phyloP scores from a whole-genome alignment of 2,329 filamentous ascomycete genomes.

The Coleophoma eucalyptorum region DNA sequence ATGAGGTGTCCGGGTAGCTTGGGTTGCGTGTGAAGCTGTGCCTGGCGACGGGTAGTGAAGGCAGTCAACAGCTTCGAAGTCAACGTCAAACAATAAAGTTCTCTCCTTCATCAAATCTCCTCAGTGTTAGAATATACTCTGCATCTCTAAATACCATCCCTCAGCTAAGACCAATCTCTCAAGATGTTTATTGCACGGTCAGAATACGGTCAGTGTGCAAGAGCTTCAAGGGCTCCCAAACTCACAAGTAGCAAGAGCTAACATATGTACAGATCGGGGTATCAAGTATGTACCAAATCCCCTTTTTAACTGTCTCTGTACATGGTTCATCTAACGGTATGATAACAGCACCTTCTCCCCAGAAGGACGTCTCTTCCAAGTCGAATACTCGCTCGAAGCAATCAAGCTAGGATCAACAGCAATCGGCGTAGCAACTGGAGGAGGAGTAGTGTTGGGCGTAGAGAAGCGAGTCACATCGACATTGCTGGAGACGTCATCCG shows the following conservation, averaged over 20 bases:
- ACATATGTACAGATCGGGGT: constrained; percentile 72
- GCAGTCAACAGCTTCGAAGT: neutral
- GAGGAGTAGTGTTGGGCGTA: constrained; percentile 93
- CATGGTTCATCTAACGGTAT: constrained; percentile 16
- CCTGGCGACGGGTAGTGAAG: neutral
- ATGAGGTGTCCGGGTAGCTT: neutral
- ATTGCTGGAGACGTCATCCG: constrained; percentile 93
- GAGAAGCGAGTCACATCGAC: constrained; percentile 99
- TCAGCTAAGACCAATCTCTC: constrained; percentile 35
- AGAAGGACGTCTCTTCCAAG: constrained; percentile 98
- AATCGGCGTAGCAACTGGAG: constrained; percentile 93
- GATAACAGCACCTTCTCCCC: constrained; percentile 91
- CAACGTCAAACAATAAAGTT: neutral
- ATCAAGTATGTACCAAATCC: constrained; percentile 71
- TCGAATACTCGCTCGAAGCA: constrained; percentile 99
- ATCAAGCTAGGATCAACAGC: constrained; percentile 99
- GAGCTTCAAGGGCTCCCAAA: constrained; percentile 11
- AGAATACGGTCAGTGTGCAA: constrained; percentile 80
- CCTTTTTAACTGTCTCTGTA: constrained; percentile 7
- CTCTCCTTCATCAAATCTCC: too few relatives aligned
- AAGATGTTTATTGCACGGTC: constrained; percentile 99
- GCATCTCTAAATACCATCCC: neutral
- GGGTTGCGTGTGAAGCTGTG: neutral
- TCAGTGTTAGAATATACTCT: too few relatives aligned
- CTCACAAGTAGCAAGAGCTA: constrained; percentile 21